Percentiles rank a stretch among this genome's conserved stretches.
These are phyloP conservation scores for Claviceps maximensis DNA, from an alignment of 2,329 filamentous ascomycete genomes.

Conservation along the genomic window DNA sequence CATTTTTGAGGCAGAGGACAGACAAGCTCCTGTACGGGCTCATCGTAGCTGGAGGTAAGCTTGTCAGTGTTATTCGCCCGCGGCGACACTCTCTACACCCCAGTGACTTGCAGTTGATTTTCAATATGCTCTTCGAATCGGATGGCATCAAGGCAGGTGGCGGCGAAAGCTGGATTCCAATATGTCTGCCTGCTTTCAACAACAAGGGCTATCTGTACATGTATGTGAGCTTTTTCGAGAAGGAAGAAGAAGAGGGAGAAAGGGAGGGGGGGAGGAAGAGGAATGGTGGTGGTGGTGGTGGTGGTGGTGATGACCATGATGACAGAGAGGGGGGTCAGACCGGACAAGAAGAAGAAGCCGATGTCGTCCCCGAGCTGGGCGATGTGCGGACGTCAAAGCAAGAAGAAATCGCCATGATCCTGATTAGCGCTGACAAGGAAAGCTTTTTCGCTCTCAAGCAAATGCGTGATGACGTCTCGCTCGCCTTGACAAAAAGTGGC, in stretches of 20 bases:
- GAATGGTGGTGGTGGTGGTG: too few relatives aligned
- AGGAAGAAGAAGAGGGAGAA: conserved; percentile 22
- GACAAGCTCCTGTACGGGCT: conserved; percentile 81
- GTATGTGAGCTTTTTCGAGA: conserved; percentile 92
- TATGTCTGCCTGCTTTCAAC: conserved; percentile 94
- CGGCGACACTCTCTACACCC: conserved; percentile 93
- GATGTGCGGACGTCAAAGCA: conserved; percentile 48
- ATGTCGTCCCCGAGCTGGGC: conserved; percentile 35
- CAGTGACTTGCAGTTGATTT: conserved; percentile 88
- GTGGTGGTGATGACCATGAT: too few relatives aligned
- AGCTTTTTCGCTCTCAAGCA: conserved; percentile 81
- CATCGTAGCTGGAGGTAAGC: conserved; percentile 78
- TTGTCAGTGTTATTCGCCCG: conserved; percentile 89
- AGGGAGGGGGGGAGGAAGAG: background rate
- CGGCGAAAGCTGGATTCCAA: conserved; percentile 93
- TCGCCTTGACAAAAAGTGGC: conserved; percentile 63
- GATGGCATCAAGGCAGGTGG: conserved; percentile 79
- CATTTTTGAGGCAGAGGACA: conserved; percentile 64
- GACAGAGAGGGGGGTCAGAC: background rate
- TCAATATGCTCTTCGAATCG: conserved; percentile 98
- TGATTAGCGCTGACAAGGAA: conserved; percentile 88
- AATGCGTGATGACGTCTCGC: conserved; percentile 48
- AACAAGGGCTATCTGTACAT: conserved; percentile 95
- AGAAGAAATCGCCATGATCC: conserved; percentile 76
- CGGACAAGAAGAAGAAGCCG: conserved; percentile 20